These are phyloP conservation scores for Royoungia palumana DNA, from an alignment of 768 basidiomycete genomes.

Conservation along the genomic window DNA sequence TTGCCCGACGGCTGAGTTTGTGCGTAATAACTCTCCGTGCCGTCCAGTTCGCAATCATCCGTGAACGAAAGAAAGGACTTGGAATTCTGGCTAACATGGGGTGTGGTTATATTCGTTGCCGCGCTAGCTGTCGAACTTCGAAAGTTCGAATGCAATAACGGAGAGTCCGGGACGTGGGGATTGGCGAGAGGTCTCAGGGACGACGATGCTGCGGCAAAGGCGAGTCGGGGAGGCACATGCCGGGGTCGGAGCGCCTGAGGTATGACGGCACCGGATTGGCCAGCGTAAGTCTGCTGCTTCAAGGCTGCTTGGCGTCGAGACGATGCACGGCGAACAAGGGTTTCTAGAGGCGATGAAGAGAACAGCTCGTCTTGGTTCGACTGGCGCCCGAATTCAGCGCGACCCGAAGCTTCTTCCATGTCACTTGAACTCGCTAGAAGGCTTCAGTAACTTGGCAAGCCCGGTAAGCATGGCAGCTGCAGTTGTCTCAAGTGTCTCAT, in stretches of 20 bases:
- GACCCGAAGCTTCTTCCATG: conserved; percentile 17
- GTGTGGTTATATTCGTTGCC: conserved; percentile 20
- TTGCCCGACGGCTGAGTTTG: conserved; percentile 1
- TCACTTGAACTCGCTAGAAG: conserved; percentile 6
- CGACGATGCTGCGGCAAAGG: conserved; percentile 1
- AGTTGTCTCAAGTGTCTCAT: conserved; percentile 2
- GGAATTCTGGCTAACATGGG: conserved; percentile 13
- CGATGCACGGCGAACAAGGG: conserved; percentile 54
- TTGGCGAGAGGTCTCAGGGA: conserved; percentile 9
- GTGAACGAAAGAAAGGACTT: conserved; percentile 28
- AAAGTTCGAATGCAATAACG: conserved; percentile 49
- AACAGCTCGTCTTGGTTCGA: conserved; percentile 30
- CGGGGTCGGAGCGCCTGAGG: conserved; percentile 13
- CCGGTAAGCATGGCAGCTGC: conserved; percentile 6
- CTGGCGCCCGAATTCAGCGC: conserved; percentile 14
- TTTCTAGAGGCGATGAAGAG: conserved; percentile 54
- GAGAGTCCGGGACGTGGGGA: conserved; percentile 37
- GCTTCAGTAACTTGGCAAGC: neutral
- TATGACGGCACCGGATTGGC: neutral
- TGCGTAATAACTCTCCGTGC: conserved; percentile 39
- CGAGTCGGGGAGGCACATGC: neutral
- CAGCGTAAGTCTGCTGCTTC: conserved; percentile 4
- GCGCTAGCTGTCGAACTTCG: conserved; percentile 39
- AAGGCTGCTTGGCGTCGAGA: conserved; percentile 35
- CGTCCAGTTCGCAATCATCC: conserved; percentile 33